Evolutionary conservation across 148 eudicot genomes (phyloP).

Genomic region (Heliamphora exappendiculata): DNA sequence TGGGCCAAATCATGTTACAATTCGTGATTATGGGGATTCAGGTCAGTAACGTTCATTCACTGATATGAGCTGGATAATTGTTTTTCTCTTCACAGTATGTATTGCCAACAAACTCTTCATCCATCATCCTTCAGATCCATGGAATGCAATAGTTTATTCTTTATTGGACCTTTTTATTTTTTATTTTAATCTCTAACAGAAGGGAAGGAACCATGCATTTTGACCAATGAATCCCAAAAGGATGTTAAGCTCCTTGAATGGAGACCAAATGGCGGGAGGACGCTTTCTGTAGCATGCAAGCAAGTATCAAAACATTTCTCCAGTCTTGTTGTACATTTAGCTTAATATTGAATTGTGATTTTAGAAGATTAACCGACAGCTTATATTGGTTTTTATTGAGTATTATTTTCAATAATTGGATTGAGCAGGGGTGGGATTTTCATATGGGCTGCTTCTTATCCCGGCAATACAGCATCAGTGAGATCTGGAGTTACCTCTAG

Average conservation of each 20-base stretch:
- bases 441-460: constrained; percentile 91
- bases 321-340: neutral
- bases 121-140: neutral
- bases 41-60: constrained; percentile 33
- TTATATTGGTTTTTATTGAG: neutral
- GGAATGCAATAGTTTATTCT: neutral
- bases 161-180: constrained; percentile 3
- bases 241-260: constrained; percentile 79
- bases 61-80: neutral
- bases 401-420: constrained; percentile 8
- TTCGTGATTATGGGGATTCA: constrained; percentile 82
- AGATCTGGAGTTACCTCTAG: constrained; percentile 77
- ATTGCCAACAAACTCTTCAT: neutral
- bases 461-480: constrained; percentile 86
- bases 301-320: constrained; percentile 29
- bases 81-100: neutral
- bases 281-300: constrained; percentile 97
- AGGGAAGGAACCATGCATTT: constrained; percentile 66
- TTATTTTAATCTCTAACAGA: constrained; percentile 43
- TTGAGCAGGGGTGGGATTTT: constrained; percentile 85
- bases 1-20: constrained; percentile 70
- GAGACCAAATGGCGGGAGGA: constrained; percentile 97
- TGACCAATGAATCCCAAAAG: constrained; percentile 70
- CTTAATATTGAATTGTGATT: neutral
- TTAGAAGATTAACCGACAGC: neutral